Evolutionary conservation across 345 rosid species (phyloP), one percentile per base, ranked within the genome.

Genomic region (Dipteronia sinensis): DNA sequence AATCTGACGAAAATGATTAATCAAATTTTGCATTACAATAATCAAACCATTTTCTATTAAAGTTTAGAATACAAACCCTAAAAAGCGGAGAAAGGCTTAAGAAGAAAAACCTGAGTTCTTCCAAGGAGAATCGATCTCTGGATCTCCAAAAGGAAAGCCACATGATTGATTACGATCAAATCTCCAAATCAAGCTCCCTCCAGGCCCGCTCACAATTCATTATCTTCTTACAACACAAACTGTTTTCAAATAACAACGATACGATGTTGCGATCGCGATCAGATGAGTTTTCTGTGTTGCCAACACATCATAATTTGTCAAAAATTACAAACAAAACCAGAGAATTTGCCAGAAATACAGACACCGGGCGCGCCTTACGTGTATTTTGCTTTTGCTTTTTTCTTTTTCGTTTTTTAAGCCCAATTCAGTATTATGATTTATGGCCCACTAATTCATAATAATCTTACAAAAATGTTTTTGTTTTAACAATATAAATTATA

Each of bases 41-140:
- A 42, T 42, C 11, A 42, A 42, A 42, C 1, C 10, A 2, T 42
- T 42, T 42, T 42, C 11, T 42, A 42, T 42, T 42, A 42, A 42
- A 7, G 2, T 42, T 42, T 42, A 7, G 46, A 42, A 46, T 10
- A 46, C 15, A 67, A 64, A 75, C 29, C 68, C 16, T 22, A 59
- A 71, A 80, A 19, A 7, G 1, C 20, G 58, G 19, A 22, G 44
- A 82, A 78, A 4, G 6, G 59, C 44, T 55, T 22, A 46, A 23
- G 53, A 62, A 53, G 17, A 23, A 49, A 67, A 82, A 93, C 99
- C 99, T 96, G 91, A 96, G 98, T 85, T 96, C 98, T 47, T 87
- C 92, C 15, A 94, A 72, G 82, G 99, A 91, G 88, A 96, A 93
- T 69, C 98, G 97, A 90, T 94, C 93, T 89, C 98, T 87, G 73